Conservation (phyloP, 768 basidiomycete species). For the Rhodotorula graminis region DNA sequence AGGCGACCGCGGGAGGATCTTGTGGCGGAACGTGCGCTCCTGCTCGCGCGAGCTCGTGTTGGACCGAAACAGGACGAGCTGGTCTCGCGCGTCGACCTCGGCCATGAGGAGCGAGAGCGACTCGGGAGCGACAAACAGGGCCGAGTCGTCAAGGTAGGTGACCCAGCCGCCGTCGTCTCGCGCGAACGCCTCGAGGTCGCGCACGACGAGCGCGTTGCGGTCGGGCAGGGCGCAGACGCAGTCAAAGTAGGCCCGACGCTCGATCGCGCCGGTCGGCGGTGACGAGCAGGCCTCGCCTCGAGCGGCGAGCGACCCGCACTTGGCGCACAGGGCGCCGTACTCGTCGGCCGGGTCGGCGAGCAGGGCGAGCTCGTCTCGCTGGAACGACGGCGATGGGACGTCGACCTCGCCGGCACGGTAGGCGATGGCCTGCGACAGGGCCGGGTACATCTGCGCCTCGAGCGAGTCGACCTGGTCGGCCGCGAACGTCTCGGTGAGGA, state of each 20-base stretch:
- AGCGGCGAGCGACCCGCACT: slow-evolving; percentile 13
- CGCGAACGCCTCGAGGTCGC: slow-evolving; percentile 22
- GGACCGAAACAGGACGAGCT: slow-evolving; percentile 33
- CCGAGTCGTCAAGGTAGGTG: slow-evolving; percentile 31
- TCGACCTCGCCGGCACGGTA: neutral
- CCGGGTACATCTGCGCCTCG: slow-evolving; percentile 21
- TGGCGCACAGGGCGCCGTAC: slow-evolving; percentile 14
- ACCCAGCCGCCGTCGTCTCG: slow-evolving; percentile 11
- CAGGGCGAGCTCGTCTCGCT: slow-evolving; percentile 6
- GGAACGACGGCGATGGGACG: slow-evolving; percentile 2
- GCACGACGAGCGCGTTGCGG: slow-evolving; percentile 6
- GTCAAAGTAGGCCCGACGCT: slow-evolving; percentile 12
- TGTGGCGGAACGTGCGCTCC: slow-evolving; percentile 4
- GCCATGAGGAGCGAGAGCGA: slow-evolving; percentile 35
- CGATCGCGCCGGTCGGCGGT: neutral
- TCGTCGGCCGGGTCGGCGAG: neutral
- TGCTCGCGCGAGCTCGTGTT: slow-evolving; percentile 18
- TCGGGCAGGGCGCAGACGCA: slow-evolving; percentile 21
- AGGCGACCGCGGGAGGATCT: slow-evolving; percentile 20
- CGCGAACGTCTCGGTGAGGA: slow-evolving; percentile 24
- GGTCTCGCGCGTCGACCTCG: slow-evolving; percentile 10
- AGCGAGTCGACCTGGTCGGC: slow-evolving; percentile 27
- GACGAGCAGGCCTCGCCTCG: neutral
- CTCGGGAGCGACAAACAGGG: slow-evolving; percentile 10
- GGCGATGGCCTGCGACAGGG: slow-evolving; percentile 23